Conservation (phyloP, 1,284 basidiomycete genomes). For the Cerioporus squamosus region DNA sequence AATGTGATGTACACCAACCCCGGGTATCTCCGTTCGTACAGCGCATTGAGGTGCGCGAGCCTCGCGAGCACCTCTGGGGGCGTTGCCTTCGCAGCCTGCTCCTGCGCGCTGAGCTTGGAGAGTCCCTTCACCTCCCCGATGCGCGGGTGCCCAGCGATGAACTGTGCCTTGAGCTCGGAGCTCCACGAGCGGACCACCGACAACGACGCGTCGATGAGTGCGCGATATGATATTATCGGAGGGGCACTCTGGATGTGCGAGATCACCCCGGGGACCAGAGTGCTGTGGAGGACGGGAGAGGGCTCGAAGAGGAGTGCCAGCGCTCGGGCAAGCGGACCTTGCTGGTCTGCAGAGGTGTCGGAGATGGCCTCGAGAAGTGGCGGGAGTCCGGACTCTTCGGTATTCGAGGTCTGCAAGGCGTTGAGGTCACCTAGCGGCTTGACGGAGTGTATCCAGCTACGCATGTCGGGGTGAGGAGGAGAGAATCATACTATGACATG, state of each 20-base stretch:
- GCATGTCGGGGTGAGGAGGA: constrained; percentile 5
- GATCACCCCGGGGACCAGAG: constrained; percentile 62
- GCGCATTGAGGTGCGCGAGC: constrained; percentile 70
- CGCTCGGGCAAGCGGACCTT: constrained; percentile 42
- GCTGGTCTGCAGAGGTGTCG: constrained; percentile 14
- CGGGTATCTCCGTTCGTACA: constrained; percentile 77
- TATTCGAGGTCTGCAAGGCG: not conserved
- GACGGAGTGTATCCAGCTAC: constrained; percentile 25
- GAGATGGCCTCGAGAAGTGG: constrained; percentile 39
- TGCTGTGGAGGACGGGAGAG: constrained; percentile 59
- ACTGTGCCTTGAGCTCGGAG: constrained; percentile 59
- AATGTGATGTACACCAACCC: constrained; percentile 89
- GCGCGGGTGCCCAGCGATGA: constrained; percentile 85
- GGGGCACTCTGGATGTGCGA: constrained; percentile 33
- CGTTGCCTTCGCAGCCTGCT: constrained; percentile 69
- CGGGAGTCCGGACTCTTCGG: constrained; percentile 40
- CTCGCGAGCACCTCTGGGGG: constrained; percentile 70
- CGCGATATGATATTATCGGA: constrained; percentile 46
- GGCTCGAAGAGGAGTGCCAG: constrained; percentile 72
- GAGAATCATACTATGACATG: too few species aligned
- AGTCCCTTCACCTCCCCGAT: constrained; percentile 83
- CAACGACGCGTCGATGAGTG: constrained; percentile 66
- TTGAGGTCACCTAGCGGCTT: constrained; percentile 20
- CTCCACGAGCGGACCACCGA: constrained; percentile 61
- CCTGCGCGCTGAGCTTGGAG: constrained; percentile 73